These are phyloP conservation scores for Miscanthus lutarioriparius DNA, from an alignment of 176 grass and related monocot species.

Conservation along the genomic window DNA sequence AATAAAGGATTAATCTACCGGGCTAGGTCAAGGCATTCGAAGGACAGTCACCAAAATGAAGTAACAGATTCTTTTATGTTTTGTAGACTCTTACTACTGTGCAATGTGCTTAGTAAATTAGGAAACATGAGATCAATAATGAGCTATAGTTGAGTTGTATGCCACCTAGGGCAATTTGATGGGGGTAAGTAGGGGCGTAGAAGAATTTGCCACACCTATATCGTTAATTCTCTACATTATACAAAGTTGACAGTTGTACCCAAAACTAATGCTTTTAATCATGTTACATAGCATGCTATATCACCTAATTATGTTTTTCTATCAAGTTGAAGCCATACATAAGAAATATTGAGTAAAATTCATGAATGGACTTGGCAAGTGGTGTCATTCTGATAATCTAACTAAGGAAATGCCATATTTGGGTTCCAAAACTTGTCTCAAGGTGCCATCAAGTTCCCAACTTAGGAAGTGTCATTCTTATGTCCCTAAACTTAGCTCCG, in stretches of 20 bases:
- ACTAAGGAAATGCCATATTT: no score
- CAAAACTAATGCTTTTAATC: neutral
- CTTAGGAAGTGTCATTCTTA: no score
- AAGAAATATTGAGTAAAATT: neutral
- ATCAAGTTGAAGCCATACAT: neutral
- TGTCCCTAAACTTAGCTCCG: no score
- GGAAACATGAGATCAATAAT: no score
- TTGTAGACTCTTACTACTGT: no score
- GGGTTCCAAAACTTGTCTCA: no score
- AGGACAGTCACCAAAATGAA: no score
- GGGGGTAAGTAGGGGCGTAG: neutral
- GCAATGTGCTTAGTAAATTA: no score
- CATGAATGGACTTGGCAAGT: no score
- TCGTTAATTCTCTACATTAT: neutral
- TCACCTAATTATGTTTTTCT: neutral
- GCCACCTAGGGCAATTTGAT: neutral
- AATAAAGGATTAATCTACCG: neutral
- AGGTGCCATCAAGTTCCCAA: no score
- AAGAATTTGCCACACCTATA: neutral
- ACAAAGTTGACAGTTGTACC: neutral
- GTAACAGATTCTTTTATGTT: no score
- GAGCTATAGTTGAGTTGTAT: neutral
- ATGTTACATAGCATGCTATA: neutral
- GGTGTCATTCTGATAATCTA: no score
- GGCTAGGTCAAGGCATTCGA: neutral